phyloP scores from a whole-genome alignment of 2,329 filamentous ascomycete species.

The Claviceps paspali region DNA sequence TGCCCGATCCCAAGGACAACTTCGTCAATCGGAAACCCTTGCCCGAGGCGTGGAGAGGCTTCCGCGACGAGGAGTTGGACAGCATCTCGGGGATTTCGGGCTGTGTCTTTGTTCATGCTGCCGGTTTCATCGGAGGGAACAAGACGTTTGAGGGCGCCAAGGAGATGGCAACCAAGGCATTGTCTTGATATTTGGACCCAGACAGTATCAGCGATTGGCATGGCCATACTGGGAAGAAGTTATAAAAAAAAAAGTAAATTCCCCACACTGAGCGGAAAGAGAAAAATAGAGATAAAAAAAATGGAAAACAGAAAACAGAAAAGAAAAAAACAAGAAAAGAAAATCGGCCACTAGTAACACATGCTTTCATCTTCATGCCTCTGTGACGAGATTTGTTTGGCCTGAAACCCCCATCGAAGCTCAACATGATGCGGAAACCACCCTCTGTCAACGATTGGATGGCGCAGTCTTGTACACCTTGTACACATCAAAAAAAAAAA shows the following conservation, averaged over 20 bases:
- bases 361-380: neutral
- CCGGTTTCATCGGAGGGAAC: conserved; percentile 93
- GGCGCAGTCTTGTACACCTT: neutral
- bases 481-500: no score
- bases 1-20: conserved; percentile 70
- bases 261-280: neutral
- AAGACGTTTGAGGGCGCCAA: conserved; percentile 78
- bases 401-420: neutral
- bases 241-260: neutral
- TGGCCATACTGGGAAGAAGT: neutral
- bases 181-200: conserved; percentile 20
- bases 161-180: conserved; percentile 68
- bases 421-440: neutral
- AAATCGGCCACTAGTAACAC: conserved; percentile 2
- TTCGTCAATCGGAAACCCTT: conserved; percentile 87
- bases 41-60: conserved; percentile 81
- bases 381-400: neutral
- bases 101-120: conserved; percentile 84
- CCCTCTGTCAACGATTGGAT: neutral
- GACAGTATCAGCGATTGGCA: neutral
- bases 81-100: conserved; percentile 52
- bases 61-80: conserved; percentile 75
- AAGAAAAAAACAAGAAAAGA: neutral
- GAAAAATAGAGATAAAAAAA: neutral
- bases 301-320: neutral